Percentiles rank a stretch among this genome's conserved stretches.
Conservation (phyloP, 805 yeast genomes). For the Teunomyces panamensis region DNA sequence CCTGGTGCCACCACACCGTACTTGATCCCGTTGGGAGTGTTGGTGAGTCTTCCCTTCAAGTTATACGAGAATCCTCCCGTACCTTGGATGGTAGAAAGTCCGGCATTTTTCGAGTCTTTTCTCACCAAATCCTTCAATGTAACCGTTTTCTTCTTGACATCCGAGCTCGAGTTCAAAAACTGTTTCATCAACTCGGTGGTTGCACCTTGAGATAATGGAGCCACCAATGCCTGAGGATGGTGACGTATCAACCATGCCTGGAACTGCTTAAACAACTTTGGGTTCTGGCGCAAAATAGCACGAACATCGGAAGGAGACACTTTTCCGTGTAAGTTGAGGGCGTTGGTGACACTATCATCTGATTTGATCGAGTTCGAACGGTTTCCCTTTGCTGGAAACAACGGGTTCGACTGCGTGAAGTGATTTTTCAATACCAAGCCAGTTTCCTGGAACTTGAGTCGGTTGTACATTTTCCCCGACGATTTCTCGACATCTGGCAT, state of each 20-base stretch:
- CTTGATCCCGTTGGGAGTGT: slow-evolving; percentile 68
- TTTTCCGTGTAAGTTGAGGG: slow-evolving; percentile 29
- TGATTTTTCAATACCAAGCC: slow-evolving; percentile 47
- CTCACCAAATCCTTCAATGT: slow-evolving; percentile 23
- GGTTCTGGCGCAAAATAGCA: slow-evolving; percentile 38
- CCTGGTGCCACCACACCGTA: slow-evolving; percentile 62
- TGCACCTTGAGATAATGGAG: slow-evolving; percentile 20
- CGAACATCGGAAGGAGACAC: slow-evolving; percentile 29
- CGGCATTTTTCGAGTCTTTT: slow-evolving; percentile 11
- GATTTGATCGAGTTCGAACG: slow-evolving; percentile 14
- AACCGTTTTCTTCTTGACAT: slow-evolving; percentile 19
- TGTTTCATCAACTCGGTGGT: slow-evolving; percentile 30
- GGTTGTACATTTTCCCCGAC: slow-evolving; percentile 57
- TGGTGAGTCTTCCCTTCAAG: slow-evolving; percentile 63
- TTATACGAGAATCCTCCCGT: slow-evolving; percentile 75
- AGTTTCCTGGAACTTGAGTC: slow-evolving; percentile 65
- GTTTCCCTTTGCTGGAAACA: slow-evolving; percentile 35
- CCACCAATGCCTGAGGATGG: slow-evolving; percentile 39
- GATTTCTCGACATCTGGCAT: slow-evolving; percentile 70
- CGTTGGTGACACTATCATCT: slow-evolving; percentile 27
- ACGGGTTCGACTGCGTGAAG: slow-evolving; percentile 34
- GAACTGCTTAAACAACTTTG: slow-evolving; percentile 50
- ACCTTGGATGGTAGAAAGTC: slow-evolving; percentile 45
- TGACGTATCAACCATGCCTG: slow-evolving; percentile 51
- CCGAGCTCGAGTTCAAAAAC: slow-evolving; percentile 24